phyloP scores from a whole-genome alignment of 1,139 yeast genomes.

The Arxiozyma bovina region DNA sequence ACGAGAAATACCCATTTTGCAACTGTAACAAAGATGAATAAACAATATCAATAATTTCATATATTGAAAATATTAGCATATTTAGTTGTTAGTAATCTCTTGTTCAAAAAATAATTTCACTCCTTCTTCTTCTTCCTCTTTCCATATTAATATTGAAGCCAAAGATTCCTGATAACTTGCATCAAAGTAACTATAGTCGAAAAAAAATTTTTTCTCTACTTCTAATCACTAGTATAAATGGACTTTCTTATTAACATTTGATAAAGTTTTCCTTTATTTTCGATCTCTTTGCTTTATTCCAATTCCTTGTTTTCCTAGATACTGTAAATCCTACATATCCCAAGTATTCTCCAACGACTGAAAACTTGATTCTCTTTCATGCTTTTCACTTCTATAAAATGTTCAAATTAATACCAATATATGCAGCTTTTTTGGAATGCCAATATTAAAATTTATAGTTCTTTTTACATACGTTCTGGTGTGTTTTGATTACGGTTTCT shows the following conservation, averaged over 20 bases:
- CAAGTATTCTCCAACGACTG: background rate
- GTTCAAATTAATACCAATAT: background rate
- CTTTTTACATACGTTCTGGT: constrained; percentile 19
- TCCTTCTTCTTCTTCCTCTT: background rate
- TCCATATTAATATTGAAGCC: background rate
- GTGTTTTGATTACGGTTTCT: constrained; percentile 11
- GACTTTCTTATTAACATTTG: background rate
- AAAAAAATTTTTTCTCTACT: no score
- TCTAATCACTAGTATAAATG: background rate
- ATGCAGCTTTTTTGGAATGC: background rate
- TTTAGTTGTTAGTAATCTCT: background rate
- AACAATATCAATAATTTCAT: background rate
- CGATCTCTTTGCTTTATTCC: background rate
- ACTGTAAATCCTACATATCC: background rate
- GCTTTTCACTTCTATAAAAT: background rate
- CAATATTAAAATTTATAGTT: background rate
- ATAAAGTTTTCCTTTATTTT: no score
- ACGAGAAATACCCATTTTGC: constrained; percentile 98
- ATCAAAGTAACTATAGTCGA: no score
- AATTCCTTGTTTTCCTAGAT: background rate
- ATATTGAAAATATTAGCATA: background rate
- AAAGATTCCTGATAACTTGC: background rate
- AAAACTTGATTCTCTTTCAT: background rate
- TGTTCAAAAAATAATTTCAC: background rate
- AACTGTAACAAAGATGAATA: background rate